A percentile compares a stretch with the other conserved stretches of the same genome.
Evolutionary conservation across 2,329 filamentous ascomycete genomes (phyloP).

Genomic region (Cercospora berteroae): DNA sequence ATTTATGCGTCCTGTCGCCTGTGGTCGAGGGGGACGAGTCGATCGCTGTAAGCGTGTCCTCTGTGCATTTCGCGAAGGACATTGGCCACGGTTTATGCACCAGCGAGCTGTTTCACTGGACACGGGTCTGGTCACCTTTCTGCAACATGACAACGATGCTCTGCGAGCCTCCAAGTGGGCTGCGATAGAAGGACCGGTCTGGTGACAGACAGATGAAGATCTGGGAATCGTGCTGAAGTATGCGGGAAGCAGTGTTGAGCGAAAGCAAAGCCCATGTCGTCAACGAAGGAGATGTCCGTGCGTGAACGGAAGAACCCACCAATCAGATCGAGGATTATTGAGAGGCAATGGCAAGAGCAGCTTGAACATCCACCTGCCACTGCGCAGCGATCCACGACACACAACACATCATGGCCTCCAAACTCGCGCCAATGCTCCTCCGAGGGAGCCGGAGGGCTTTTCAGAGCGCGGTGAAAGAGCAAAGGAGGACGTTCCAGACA

Average conservation of each 20-base stretch:
- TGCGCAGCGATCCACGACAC: neutral
- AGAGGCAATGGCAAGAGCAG: constrained; percentile 2
- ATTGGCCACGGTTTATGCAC: no score
- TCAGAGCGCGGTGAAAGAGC: constrained; percentile 62
- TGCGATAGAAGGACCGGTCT: neutral
- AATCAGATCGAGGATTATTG: neutral
- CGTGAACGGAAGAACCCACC: neutral
- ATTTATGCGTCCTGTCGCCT: neutral
- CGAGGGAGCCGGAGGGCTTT: constrained; percentile 66
- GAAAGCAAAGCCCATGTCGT: constrained; percentile 3
- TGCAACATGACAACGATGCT: neutral
- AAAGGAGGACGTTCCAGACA: constrained; percentile 70
- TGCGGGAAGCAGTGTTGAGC: neutral
- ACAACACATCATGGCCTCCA: constrained; percentile 69
- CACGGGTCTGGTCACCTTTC: neutral
- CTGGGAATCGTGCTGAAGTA: neutral
- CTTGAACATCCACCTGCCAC: neutral
- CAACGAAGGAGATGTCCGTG: neutral
- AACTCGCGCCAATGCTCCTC: constrained; percentile 70
- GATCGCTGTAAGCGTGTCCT: neutral
- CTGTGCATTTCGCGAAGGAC: neutral
- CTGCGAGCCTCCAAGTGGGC: neutral
- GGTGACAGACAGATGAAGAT: neutral
- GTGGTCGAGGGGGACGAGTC: neutral
- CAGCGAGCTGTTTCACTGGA: neutral